Evolutionary conservation across 108 stramenopile species (phyloP).

Genomic region (Cyclotella baltica): DNA sequence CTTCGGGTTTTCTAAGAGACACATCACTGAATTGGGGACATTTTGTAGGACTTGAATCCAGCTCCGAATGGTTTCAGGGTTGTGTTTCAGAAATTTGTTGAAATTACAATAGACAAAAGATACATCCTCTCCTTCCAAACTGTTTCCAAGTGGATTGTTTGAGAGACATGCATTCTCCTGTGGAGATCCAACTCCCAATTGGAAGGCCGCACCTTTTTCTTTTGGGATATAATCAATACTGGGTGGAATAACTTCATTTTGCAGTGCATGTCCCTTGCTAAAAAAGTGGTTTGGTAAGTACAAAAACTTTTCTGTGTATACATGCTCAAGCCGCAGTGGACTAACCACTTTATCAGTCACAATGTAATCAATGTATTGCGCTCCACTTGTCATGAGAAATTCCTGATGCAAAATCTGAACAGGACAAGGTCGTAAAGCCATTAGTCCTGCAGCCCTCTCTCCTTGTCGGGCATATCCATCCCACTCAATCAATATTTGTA

Average conservation of each 20-base stretch:
- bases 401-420: constrained; percentile 88
- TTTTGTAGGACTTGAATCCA: constrained; percentile 83
- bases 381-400: constrained; percentile 84
- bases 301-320: constrained; percentile 84
- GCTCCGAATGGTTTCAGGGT: constrained; percentile 80
- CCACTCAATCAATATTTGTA: constrained; percentile 88
- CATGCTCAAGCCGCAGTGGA: constrained; percentile 57
- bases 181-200: constrained; percentile 76
- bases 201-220: constrained; percentile 49
- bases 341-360: constrained; percentile 75
- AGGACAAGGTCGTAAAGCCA: constrained; percentile 84
- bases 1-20: constrained; percentile 80
- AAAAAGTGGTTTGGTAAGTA: constrained; percentile 90
- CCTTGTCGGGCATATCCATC: constrained; percentile 89
- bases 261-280: constrained; percentile 85
- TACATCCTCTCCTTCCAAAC: constrained; percentile 42
- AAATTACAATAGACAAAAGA: constrained; percentile 89
- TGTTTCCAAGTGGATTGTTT: constrained; percentile 46
- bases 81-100: constrained; percentile 88
- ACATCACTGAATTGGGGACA: constrained; percentile 81
- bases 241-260: constrained; percentile 69
- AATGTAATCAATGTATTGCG: constrained; percentile 82
- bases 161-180: constrained; percentile 77
- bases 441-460: constrained; percentile 80
- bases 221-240: constrained; percentile 63